These are phyloP conservation scores for Durusdinium trenchii DNA, from an alignment of 73 alveolate species.

Conservation along the genomic window DNA sequence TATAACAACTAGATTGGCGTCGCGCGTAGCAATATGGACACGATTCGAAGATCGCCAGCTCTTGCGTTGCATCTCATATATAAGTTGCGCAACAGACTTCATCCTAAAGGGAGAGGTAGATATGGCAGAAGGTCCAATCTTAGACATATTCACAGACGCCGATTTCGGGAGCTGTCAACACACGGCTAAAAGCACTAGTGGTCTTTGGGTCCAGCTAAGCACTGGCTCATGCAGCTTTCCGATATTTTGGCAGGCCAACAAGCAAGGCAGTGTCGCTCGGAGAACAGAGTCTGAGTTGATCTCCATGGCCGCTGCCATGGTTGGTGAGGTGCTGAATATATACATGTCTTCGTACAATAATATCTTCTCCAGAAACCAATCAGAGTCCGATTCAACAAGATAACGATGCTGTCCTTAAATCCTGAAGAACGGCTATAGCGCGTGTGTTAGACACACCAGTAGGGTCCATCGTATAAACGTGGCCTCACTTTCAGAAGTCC, in stretches of 20 bases:
- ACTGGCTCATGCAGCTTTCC: background rate
- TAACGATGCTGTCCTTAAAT: conserved; percentile 14
- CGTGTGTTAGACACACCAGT: background rate
- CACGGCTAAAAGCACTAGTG: background rate
- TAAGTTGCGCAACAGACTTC: background rate
- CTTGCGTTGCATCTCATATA: background rate
- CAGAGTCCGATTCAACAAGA: background rate
- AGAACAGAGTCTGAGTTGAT: background rate
- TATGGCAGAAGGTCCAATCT: background rate
- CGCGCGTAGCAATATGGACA: conserved; percentile 3
- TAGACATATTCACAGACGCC: background rate
- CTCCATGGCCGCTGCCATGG: background rate
- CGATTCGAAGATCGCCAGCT: conserved; percentile 30
- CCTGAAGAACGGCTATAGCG: background rate
- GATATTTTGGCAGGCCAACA: background rate
- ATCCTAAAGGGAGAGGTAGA: background rate
- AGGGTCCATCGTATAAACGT: too few species aligned
- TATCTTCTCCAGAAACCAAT: background rate
- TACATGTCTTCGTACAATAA: background rate
- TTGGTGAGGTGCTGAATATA: background rate
- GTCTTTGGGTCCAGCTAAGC: background rate
- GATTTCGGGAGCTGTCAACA: background rate
- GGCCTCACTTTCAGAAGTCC: too few species aligned
- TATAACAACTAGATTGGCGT: background rate
- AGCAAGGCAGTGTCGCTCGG: background rate